These are phyloP conservation scores for Erodium chrysanthum DNA, from an alignment of 441 rosid species.

Conservation along the genomic window DNA sequence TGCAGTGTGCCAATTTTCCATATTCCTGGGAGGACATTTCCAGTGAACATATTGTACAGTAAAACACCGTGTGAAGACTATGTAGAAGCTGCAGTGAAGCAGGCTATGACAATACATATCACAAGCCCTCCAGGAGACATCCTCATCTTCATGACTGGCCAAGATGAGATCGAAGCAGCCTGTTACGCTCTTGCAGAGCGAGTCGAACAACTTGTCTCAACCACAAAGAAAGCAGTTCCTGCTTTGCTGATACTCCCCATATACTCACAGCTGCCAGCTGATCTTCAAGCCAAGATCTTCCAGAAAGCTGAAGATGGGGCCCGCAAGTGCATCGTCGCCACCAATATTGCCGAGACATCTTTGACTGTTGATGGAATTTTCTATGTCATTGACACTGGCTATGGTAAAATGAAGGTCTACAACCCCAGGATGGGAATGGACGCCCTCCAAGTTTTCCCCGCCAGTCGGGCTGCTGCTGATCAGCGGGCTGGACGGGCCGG, in stretches of 20 bases:
- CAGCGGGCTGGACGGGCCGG: constrained; percentile 98
- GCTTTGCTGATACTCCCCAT: constrained; percentile 83
- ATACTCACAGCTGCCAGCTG: constrained; percentile 96
- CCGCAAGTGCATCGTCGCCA: constrained; percentile 95
- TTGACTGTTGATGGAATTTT: constrained; percentile 92
- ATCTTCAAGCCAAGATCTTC: constrained; percentile 94
- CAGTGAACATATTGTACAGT: constrained; percentile 68
- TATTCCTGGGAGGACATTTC: constrained; percentile 94
- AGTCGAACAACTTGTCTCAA: constrained; percentile 72
- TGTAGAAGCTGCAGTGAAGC: constrained; percentile 94
- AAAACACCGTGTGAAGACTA: constrained; percentile 95
- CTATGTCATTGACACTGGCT: constrained; percentile 93
- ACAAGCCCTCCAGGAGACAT: constrained; percentile 88
- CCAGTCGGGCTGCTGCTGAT: constrained; percentile 90
- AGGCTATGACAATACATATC: constrained; percentile 91
- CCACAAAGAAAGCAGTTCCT: constrained; percentile 58
- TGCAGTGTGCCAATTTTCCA: constrained; percentile 89
- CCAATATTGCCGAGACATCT: constrained; percentile 97
- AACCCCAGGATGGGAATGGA: constrained; percentile 99
- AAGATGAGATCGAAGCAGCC: constrained; percentile 94
- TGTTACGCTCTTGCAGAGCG: constrained; percentile 88
- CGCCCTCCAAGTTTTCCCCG: constrained; percentile 92
- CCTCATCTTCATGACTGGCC: constrained; percentile 97
- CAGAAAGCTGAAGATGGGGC: constrained; percentile 93
- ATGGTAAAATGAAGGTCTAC: constrained; percentile 93